Base-by-base conservation (phyloP, 805 yeast species). In the Saturnispora galanensis region DNA sequence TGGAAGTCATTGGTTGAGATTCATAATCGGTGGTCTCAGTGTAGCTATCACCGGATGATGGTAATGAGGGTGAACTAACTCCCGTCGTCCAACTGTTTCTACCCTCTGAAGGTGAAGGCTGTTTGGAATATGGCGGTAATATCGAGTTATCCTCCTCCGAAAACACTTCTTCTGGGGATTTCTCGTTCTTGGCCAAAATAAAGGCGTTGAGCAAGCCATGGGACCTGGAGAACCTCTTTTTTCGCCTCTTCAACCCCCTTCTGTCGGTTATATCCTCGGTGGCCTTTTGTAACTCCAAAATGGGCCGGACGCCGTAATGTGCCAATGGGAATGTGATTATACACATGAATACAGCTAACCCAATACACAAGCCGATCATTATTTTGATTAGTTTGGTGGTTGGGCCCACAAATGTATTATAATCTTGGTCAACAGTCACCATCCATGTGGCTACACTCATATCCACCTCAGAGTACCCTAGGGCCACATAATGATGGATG, bases 221-320 rank as follows among this genome's bases (percentile, higher is more conserved):
- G 5, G 42, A 34, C 18, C 5, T 34, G n/a, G 41, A 37, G 12
- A 36, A 8, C 12, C 30, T 28, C 35, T 42, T 48, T 30, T 42
- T 51, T 39, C 50, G 51, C 34, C 47, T 51, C 37, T 54, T 52
- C 47, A 60, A 49, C 0, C 65, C 67, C 15, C 66, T 52, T 31
- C 72, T 67, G 39, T 66, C 63, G 5, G 80, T 74, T 28, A 80
- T 75, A 18, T 74, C 75, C 57, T 86, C 96, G 0, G 96, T 85
- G 0, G 95, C 95, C 50, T 78, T 77, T 55, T 84, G 87, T 36
- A 88, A 68, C 47, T 79, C 73, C 36, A 85, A 73, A 47, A 88
- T 86, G 0, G 97, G 96, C 50, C 84, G 64, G 5, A 87, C 89
- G 31, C 89, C 87, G 69, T 79, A 83, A 47, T 84, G 87, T 0